Percentiles rank a stretch among this genome's conserved stretches.
Conservation (phyloP, 129 eudicot genomes). For the Pseudognaphalium luteoalbum region DNA sequence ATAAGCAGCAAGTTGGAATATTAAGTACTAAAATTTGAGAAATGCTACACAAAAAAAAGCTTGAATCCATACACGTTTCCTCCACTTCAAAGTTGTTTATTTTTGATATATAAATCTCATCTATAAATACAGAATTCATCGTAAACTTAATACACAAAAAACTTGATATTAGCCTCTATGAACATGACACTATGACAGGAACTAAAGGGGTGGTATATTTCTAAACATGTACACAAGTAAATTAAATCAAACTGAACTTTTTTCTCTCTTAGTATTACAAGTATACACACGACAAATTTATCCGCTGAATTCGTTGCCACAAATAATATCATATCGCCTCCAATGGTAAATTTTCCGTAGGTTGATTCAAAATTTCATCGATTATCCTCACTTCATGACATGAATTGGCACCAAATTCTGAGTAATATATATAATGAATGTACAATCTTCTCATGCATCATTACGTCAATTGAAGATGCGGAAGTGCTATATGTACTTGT, state of each 20-base stretch:
- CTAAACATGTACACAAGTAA: neutral
- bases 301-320: neutral
- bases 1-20: too few relatives aligned
- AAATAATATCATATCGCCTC: neutral
- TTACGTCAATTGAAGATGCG: conserved; percentile 1
- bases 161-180: neutral
- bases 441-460: conserved; percentile 16
- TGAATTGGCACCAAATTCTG: conserved; percentile 12
- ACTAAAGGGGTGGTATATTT: neutral
- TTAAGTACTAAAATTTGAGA: neutral
- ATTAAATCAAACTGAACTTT: neutral
- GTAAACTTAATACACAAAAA: neutral
- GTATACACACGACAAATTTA: conserved; percentile 13
- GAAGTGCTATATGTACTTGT: conserved; percentile 14
- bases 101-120: neutral
- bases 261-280: conserved; percentile 17
- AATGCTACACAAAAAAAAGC: neutral
- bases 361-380: conserved; percentile 17
- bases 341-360: conserved; percentile 7
- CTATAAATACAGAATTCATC: neutral
- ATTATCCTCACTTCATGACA: conserved; percentile 7
- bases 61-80: neutral
- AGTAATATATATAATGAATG: conserved; percentile 8
- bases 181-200: conserved; percentile 5
- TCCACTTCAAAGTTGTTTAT: neutral